Percentiles rank a stretch among this genome's conserved stretches.
Evolutionary conservation across 2,329 filamentous ascomycete species (phyloP).

Genomic region (Chaetomiaceae sp.): DNA sequence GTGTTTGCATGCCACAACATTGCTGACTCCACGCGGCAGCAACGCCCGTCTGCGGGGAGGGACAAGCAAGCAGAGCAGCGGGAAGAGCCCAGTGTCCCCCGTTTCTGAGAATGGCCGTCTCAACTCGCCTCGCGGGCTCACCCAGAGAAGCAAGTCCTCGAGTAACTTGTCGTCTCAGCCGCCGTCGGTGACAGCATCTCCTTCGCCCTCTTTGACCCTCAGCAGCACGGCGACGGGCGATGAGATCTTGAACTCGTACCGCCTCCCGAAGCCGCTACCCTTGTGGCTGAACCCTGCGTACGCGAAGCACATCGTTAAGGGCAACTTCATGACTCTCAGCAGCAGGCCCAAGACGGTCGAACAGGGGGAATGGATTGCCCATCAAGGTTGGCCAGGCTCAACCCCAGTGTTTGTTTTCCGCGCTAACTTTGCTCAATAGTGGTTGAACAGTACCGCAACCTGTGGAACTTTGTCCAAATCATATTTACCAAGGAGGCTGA

Average conservation of each 20-base stretch:
- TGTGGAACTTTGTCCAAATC: slow-evolving; percentile 74
- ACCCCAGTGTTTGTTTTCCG: background rate
- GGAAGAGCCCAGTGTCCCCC: slow-evolving; percentile 22
- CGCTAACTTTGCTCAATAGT: slow-evolving; percentile 43
- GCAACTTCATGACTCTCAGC: slow-evolving; percentile 84
- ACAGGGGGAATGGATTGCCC: slow-evolving; percentile 79
- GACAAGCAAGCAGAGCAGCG: slow-evolving; percentile 19
- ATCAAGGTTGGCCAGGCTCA: slow-evolving; percentile 59
- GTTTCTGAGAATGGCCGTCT: slow-evolving; percentile 20
- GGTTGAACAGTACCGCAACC: slow-evolving; percentile 74
- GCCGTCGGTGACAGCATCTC: slow-evolving; percentile 23
- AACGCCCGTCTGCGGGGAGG: slow-evolving; percentile 26
- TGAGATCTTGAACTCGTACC: slow-evolving; percentile 27
- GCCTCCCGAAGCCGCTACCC: slow-evolving; percentile 39
- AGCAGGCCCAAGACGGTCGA: slow-evolving; percentile 79
- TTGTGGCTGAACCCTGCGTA: slow-evolving; percentile 62
- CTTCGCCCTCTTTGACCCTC: slow-evolving; percentile 23
- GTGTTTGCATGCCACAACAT: background rate
- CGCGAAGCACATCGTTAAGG: slow-evolving; percentile 75
- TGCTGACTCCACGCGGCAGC: slow-evolving; percentile 19
- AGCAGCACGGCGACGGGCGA: slow-evolving; percentile 27
- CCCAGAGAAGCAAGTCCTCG: slow-evolving; percentile 23
- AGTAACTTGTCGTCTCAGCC: slow-evolving; percentile 21
- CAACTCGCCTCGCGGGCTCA: slow-evolving; percentile 15
- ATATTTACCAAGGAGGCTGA: slow-evolving; percentile 70